phyloP scores from a whole-genome alignment of 345 rosid genomes.

The Arabidopsis thaliana region DNA sequence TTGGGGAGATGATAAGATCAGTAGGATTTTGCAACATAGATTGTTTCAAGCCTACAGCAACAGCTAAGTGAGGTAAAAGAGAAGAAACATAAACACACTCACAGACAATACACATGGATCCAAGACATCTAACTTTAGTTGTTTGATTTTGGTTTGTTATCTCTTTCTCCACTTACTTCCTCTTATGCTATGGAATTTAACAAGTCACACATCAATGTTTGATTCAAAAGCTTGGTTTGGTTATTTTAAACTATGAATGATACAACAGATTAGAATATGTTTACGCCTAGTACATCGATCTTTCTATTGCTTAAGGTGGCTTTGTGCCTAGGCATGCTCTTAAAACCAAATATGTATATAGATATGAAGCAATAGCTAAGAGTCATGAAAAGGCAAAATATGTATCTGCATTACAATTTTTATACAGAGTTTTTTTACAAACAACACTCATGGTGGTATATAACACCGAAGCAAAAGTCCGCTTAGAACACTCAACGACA shows the following conservation, averaged over 20 bases:
- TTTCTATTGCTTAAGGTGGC: background rate
- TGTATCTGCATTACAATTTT: constrained; percentile 26
- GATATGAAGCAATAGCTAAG: background rate
- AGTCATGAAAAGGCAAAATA: constrained; percentile 1
- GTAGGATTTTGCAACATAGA: constrained; percentile 88
- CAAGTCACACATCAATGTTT: constrained; percentile 2
- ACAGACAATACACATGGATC: constrained; percentile 8
- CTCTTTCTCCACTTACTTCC: constrained; percentile 13
- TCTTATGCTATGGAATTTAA: constrained; percentile 27
- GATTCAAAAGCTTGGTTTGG: constrained; percentile 31
- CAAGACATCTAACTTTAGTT: constrained; percentile 29
- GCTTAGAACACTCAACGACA: constrained; percentile 28
- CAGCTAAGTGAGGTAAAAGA: constrained; percentile 43
- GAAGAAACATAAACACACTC: constrained; percentile 23
- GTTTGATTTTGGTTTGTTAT: constrained; percentile 34
- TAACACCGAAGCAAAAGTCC: constrained; percentile 35
- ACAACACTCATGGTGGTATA: constrained; percentile 20
- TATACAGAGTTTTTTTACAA: constrained; percentile 30
- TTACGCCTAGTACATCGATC: background rate
- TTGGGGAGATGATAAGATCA: constrained; percentile 86
- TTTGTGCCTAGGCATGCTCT: background rate
- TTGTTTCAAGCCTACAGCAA: constrained; percentile 83
- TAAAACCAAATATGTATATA: background rate
- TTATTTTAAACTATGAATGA: background rate
- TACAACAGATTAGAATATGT: background rate